These are phyloP conservation scores for Silybum marianum DNA, from an alignment of 129 eudicot genomes.

Conservation along the genomic window DNA sequence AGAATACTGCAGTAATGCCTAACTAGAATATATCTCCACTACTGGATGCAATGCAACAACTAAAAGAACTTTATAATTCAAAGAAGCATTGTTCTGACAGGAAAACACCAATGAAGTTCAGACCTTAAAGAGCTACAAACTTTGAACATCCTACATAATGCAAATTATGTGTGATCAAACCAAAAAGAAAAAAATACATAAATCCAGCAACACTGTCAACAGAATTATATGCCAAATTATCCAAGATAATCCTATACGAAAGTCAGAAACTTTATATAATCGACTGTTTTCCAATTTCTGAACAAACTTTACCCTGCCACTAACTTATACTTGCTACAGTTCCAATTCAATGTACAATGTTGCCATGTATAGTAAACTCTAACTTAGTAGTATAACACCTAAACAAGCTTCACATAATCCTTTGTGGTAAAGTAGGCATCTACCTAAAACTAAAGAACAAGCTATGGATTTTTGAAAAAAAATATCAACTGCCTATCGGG, in stretches of 20 bases:
- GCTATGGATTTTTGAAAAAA: neutral
- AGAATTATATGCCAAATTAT: neutral
- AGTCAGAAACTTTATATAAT: neutral
- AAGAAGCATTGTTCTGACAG: neutral
- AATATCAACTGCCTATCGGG: neutral
- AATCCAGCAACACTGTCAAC: neutral
- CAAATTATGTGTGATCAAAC: neutral
- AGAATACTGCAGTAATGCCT: neutral
- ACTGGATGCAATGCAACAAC: neutral
- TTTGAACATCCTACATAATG: neutral
- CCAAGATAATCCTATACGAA: neutral
- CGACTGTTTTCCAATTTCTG: neutral
- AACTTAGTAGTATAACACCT: neutral
- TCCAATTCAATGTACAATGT: neutral
- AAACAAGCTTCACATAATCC: neutral
- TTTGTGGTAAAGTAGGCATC: neutral
- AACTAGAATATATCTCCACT: neutral
- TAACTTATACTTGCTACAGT: neutral
- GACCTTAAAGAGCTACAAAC: neutral
- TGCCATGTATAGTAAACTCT: neutral
- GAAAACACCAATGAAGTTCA: neutral
- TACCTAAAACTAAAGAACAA: neutral
- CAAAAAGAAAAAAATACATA: neutral
- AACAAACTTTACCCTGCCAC: neutral
- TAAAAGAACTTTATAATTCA: neutral